These are phyloP conservation scores for Trypanosomatidae sp. DNA, from an alignment of 208 protist species.

Conservation along the genomic window DNA sequence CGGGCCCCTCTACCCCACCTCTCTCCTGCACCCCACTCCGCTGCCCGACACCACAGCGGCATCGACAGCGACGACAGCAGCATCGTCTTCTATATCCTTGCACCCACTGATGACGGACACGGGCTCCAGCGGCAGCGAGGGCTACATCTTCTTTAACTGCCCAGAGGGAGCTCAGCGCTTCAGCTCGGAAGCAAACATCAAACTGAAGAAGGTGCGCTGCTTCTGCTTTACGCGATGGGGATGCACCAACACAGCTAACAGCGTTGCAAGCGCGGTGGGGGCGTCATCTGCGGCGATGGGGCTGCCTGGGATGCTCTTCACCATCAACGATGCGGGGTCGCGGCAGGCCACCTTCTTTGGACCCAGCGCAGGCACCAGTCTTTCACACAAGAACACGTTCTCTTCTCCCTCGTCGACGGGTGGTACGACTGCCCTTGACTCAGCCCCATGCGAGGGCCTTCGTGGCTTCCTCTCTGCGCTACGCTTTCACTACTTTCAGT, in stretches of 20 bases:
- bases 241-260: neutral
- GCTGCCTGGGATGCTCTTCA: conserved; percentile 83
- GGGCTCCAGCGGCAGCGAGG: conserved; percentile 33
- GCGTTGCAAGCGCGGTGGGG: conserved; percentile 3
- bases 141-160: conserved; percentile 88
- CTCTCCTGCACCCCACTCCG: neutral
- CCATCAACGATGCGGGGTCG: conserved; percentile 78
- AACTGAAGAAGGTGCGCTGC: conserved; percentile 59
- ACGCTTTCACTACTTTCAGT: conserved; percentile 68
- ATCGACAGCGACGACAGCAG: neutral
- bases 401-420: neutral
- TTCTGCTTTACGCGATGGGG: conserved; percentile 81
- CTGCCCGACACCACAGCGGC: neutral
- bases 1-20: conserved; percentile 3
- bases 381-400: neutral
- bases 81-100: no score
- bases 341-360: conserved; percentile 72
- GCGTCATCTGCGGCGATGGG: conserved; percentile 69
- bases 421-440: neutral
- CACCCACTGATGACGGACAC: conserved; percentile 13
- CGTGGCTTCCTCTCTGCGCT: conserved; percentile 48
- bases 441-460: conserved; percentile 22
- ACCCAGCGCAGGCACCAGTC: conserved; percentile 23
- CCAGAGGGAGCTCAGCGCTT: conserved; percentile 85
- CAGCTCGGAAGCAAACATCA: conserved; percentile 74